Percentiles rank a stretch among this genome's conserved stretches.
Conservation (phyloP, 352 stramenopile genomes). For the Pythium oligandrum region DNA sequence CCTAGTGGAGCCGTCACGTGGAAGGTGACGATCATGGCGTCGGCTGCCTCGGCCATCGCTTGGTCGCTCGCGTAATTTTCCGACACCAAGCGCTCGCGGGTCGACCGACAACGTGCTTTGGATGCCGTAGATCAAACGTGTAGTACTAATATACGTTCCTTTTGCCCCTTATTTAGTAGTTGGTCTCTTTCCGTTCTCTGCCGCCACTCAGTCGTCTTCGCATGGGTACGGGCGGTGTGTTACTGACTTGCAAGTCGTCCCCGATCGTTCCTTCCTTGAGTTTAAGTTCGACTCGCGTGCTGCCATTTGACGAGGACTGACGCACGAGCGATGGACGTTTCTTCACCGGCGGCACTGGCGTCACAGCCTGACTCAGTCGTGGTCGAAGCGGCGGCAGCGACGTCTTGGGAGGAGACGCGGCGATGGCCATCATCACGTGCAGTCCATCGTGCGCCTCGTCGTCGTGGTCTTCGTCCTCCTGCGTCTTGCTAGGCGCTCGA, state of each 20-base stretch:
- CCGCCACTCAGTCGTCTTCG: too few species aligned
- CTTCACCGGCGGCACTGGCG: neutral
- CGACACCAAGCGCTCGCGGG: too few species aligned
- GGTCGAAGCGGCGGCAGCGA: slow-evolving; percentile 17
- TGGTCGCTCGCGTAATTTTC: slow-evolving; percentile 12
- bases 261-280: slow-evolving; percentile 51
- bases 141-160: too few species aligned
- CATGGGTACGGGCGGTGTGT: too few species aligned
- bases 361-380: neutral
- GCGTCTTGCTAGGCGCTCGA: neutral
- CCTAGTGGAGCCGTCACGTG: slow-evolving; percentile 5
- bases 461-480: slow-evolving; percentile 11
- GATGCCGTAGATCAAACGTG: too few species aligned
- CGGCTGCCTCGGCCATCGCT: slow-evolving; percentile 8
- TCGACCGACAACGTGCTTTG: too few species aligned
- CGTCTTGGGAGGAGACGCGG: slow-evolving; percentile 5
- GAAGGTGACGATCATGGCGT: slow-evolving; percentile 12
- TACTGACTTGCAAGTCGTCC: slow-evolving; percentile 28
- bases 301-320: slow-evolving; percentile 4
- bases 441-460: slow-evolving; percentile 6
- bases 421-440: slow-evolving; percentile 9
- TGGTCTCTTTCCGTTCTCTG: too few species aligned
- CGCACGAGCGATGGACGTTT: slow-evolving; percentile 22
- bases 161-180: too few species aligned
- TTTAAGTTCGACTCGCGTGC: slow-evolving; percentile 41